Evolutionary conservation across 768 basidiomycete genomes (phyloP), one percentile per base, ranked within the genome.

Genomic region (Fomitopsis pulvina): DNA sequence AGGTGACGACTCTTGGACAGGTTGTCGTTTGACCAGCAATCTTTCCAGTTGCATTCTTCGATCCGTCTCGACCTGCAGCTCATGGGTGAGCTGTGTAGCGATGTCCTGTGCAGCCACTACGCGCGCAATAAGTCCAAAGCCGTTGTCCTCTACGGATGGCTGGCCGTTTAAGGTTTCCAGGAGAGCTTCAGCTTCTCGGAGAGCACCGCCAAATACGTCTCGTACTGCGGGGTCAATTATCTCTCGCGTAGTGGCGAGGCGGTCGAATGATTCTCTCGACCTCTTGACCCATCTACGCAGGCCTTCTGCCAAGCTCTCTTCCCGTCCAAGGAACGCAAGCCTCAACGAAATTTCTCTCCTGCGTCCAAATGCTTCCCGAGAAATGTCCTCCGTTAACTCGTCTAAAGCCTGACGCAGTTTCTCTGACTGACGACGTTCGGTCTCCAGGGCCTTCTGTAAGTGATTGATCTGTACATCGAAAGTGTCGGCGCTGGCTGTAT

Each of bases 361-460:
- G 16, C 89, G 76, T 2, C 87, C 88, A 51, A 79, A 86, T 0
- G 76, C 71, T 61, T 90, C 89, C 25, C 82, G 79, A 29, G 81
- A 74, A 26, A 87, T 70, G 47, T 89, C 84, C 30, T 81, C 78
- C 0, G 83, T 81, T 0, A 89, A 67, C 39, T 87, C 81, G 52
- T 89, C 87, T 16, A 92, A 66, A 1, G 78, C 77, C 25, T 62
- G 61, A 4, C 83, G 78, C n/a, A 90, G 66, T 6, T 71, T 73
- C 20, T 73, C 71, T 0, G 70, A 66, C 10, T 73, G 73, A 0
- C 62, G 47, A 52, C 73, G 71, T 30, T 80, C 73, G 4, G 68
- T 63, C 0, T 67, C 64, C 0, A 85, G 67, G 11, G 71, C 66
- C 0, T 68, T 62, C 27, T 78, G 71, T 6, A 79, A 59, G 2